These are phyloP conservation scores for Metarhizium album DNA, from an alignment of 2,329 filamentous ascomycete species.

Conservation along the genomic window DNA sequence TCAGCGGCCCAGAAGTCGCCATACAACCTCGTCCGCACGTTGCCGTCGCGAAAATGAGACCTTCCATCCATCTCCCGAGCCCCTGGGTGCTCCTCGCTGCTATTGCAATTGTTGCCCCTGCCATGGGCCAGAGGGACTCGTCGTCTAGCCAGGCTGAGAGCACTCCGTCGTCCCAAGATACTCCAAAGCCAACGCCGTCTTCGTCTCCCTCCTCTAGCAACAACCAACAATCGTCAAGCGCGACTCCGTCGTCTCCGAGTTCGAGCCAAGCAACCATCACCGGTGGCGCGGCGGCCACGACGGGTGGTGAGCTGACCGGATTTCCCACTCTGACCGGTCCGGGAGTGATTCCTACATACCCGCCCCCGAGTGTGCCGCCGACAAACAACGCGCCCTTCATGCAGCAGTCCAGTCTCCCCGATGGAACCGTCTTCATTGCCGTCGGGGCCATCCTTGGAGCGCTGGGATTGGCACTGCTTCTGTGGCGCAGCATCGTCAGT, in stretches of 20 bases:
- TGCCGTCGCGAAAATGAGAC: conserved; percentile 16
- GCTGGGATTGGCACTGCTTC: conserved; percentile 67
- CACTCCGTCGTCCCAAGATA: conserved; percentile 2
- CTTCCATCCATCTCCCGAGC: conserved; percentile 15
- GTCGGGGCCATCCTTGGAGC: conserved; percentile 83
- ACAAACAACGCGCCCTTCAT: conserved; percentile 83
- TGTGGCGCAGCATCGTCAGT: conserved; percentile 80
- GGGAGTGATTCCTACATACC: conserved; percentile 43
- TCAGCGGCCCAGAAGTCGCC: not conserved
- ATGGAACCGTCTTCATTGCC: conserved; percentile 92
- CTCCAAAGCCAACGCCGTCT: conserved; percentile 4
- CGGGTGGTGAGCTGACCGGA: conserved; percentile 17
- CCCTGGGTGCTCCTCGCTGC: conserved; percentile 17
- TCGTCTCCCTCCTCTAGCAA: not conserved
- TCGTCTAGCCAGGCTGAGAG: conserved; percentile 8
- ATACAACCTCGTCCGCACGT: not conserved
- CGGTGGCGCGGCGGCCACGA: conserved; percentile 9
- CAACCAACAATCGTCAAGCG: not conserved
- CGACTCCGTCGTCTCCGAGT: not conserved
- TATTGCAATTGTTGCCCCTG: conserved; percentile 18
- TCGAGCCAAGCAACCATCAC: conserved; percentile 12
- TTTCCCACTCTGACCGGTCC: conserved; percentile 32
- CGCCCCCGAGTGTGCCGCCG: conserved; percentile 67
- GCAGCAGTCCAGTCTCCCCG: conserved; percentile 72
- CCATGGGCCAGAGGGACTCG: conserved; percentile 20